Evolutionary conservation across 176 grass and related monocot genomes (phyloP).

Genomic region (Oryza meyeriana): DNA sequence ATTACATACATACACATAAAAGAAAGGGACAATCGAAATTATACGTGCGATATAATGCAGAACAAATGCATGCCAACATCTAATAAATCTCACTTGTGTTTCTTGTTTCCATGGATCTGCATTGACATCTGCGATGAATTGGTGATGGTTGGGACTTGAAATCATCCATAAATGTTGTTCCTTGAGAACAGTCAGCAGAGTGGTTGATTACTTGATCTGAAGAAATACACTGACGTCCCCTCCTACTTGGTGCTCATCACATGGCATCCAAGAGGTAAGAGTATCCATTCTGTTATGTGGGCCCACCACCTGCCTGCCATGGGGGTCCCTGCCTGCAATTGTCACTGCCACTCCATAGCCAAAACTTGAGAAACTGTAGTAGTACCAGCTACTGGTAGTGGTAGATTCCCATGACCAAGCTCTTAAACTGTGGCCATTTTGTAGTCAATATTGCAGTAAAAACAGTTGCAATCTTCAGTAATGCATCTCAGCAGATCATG

Average conservation of each 20-base stretch:
- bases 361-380: neutral
- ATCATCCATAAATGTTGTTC: neutral
- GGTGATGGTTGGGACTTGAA: neutral
- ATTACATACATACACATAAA: too few species aligned
- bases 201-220: neutral
- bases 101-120: neutral
- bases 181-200: neutral
- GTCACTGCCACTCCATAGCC: neutral
- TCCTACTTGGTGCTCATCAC: neutral
- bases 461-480: neutral
- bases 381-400: neutral
- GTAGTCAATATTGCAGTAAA: neutral
- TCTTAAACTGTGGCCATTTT: neutral
- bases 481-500: neutral
- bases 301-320: neutral
- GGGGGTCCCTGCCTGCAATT: neutral
- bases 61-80: too few species aligned
- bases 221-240: neutral
- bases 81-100: neutral
- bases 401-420: neutral
- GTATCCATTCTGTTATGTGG: neutral
- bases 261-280: neutral
- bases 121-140: neutral
- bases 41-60: too few species aligned
- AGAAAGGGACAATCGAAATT: too few species aligned